Conservation (phyloP, 495 filamentous ascomycete genomes). For the Penicillium bovifimosum region DNA sequence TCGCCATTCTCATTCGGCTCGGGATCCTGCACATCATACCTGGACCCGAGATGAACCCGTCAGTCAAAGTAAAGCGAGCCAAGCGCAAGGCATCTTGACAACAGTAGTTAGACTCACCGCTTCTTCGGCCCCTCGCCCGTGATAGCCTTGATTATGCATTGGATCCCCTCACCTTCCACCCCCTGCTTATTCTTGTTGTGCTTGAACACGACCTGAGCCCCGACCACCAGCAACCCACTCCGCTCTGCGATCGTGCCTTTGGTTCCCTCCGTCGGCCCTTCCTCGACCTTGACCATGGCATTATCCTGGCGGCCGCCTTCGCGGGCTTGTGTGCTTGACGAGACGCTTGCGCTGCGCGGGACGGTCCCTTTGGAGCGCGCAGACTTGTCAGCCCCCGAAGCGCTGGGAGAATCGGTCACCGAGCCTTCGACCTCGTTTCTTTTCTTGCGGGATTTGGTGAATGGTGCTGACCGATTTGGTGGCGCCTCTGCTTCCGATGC, state of each 20-base stretch:
- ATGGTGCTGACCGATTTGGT: slow-evolving; percentile 38
- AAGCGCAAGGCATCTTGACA: slow-evolving; percentile 1
- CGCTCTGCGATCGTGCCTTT: slow-evolving; percentile 48
- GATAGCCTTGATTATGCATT: slow-evolving; percentile 81
- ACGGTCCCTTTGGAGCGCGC: slow-evolving; percentile 40
- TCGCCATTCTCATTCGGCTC: slow-evolving; percentile 77
- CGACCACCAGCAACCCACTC: slow-evolving; percentile 54
- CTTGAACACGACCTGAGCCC: slow-evolving; percentile 82
- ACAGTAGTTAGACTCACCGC: slow-evolving; percentile 39
- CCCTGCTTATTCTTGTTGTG: slow-evolving; percentile 66
- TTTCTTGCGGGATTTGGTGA: slow-evolving; percentile 55
- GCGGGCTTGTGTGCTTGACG: slow-evolving; percentile 37
- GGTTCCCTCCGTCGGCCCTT: slow-evolving; percentile 43
- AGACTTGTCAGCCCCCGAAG: slow-evolving; percentile 50
- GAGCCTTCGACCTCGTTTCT: slow-evolving; percentile 66
- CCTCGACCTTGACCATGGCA: slow-evolving; percentile 49
- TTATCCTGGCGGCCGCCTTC: slow-evolving; percentile 35
- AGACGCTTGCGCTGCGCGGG: slow-evolving; percentile 53
- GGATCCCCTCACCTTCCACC: slow-evolving; percentile 65
- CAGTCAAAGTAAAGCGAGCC: neutral
- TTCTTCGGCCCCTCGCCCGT: slow-evolving; percentile 82
- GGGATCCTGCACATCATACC: slow-evolving; percentile 92
- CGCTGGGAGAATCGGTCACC: slow-evolving; percentile 63
- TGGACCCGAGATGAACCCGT: slow-evolving; percentile 23
- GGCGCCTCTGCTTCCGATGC: slow-evolving; percentile 55